Evolutionary conservation across 1,284 basidiomycete species (phyloP), one percentile per base, ranked within the genome.

Genomic region (Heterobasidion annosum): DNA sequence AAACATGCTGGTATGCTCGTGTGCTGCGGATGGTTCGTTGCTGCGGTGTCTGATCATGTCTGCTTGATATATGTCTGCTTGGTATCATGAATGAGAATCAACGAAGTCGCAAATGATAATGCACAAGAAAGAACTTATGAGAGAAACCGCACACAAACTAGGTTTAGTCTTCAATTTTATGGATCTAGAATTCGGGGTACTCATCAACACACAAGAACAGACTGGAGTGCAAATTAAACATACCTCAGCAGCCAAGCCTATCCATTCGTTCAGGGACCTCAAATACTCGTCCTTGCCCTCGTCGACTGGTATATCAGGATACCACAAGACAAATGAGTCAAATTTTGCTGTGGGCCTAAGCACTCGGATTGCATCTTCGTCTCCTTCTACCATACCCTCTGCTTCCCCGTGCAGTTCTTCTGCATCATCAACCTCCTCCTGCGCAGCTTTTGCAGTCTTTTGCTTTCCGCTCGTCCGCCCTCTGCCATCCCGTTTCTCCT

Each of bases 201-300:
- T 3, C 25, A 25, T 19, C 16, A 33, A 33, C 25, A 33, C 25
- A 19, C 16, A 19, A 18, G 25, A 19, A 19, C 15, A 13, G 15
- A 50, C n/a, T 15, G 16, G 16, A 44, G 42, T n/a, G 1, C 10
- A 2, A 46, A 13, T 15, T 8, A 25, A 42, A 66, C 76, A n/a
- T 57, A 85, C 85, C 72, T 82, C 76, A 35, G 73, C 67, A 8
- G 85, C 74, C 18, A 88, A 67, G 33, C 57, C 67, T 46, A 78
- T 77, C 85, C 85, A 91, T 63, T 91, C 88, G 0, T 67, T 72
- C 53, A 91, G 62, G 4, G 81, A 68, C 12, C 84, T 75, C 48
- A 77, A 67, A 64, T 90, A 91, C 59, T 87, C 85, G 61, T 91
- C 89, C 51, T 70, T 70, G 2, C 75, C 77, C 50, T 79, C 78